Evolutionary conservation across 495 filamentous ascomycete species (phyloP), one percentile per base, ranked within the genome.

Genomic region (Usnea hakonensis): DNA sequence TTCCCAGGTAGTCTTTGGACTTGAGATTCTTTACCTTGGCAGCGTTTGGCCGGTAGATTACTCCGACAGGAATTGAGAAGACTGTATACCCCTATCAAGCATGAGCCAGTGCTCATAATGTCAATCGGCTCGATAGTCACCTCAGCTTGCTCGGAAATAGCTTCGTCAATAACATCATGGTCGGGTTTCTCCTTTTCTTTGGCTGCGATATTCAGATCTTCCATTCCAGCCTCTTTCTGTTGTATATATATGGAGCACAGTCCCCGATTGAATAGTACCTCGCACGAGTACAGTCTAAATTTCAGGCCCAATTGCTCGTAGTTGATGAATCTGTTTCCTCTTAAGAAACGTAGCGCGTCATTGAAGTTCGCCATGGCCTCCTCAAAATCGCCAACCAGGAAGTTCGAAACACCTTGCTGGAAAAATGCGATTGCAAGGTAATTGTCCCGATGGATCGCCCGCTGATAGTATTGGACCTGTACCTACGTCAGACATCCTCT

Each of bases 351-450:
- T 59, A 99, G 78, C 6, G 95, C 96, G 67, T 99, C 94, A 75
- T 99, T 99, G 83, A 99, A 99, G 77, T 99, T 97, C 57, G 91
- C 91, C 63, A 97, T 77, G 55, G 94, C 94, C 74, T 97, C 95
- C 69, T 97, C 92, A 71, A 97, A 99, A 72, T 99, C 95, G 60
- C 91, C 92, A 38, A 97, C 81, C 56, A 99, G 77, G 77, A 99
- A 99, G 74, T 97, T 99, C 40, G 95, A 97, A 2, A 99, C 94
- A 32, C 94, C 94, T 75, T 97, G 90, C 69, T 99, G 94, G 75
- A 99, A 99, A 72, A 97, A 99, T 35, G 94, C 95, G 55, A 99
- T 90, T 53, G 94, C 94, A 26, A 99, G 87, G 68, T 96, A 99
- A 66, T 90, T 87, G 72, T 99, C 94, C 41, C 96, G 79, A 55